Evolutionary conservation across 192 early-diverging fungal species (phyloP), one percentile per base, ranked within the genome.

Genomic region (Coemansia sp.): DNA sequence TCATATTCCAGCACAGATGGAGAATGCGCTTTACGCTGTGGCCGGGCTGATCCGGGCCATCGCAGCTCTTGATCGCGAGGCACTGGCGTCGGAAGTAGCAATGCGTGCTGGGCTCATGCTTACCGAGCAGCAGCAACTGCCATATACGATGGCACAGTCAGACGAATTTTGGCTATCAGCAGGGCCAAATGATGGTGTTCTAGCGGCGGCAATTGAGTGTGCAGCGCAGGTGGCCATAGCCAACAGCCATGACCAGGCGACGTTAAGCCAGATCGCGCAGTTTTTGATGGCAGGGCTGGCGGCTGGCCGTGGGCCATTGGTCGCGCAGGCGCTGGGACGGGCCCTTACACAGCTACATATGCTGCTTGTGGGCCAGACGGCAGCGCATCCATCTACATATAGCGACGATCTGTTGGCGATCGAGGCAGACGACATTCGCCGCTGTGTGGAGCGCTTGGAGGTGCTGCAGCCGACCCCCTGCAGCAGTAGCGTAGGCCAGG

Each of bases 191-290:
- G 48, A 33, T 5, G 61, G 43, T n/a, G 50, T 66, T 9, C 41
- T 54, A 8, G 50, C 49, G 3, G 63, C 63, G 11, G 55, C 63
- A 1, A 32, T 66, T n/a, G 63, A 66, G 27, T 66, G 63, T 25
- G 41, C n/a, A 5, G 49, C 47, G 10, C 44, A 52, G 13, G 38
- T 47, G 11, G 45, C 50, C 7, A n/a, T 34, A 28, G 38, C 55
- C 33, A 47, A 42, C 13, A 38, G 33, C 16, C 54, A 66, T 12
- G 63, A 66, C 31, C 37, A 28, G 14, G 45, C 39, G 2, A 18
- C 35, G 21, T 20, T 66, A 16, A 40, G 49, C 36, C 44, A 21
- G 2, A 38, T 47, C 1, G 35, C 54, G n/a, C 55, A 58, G 49
- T 39, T 46, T 29, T n/a, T 66, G 29, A 48, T 66, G 63, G 36